phyloP scores from a whole-genome alignment of 306 rosid genomes.

The Clitoria ternatea region DNA sequence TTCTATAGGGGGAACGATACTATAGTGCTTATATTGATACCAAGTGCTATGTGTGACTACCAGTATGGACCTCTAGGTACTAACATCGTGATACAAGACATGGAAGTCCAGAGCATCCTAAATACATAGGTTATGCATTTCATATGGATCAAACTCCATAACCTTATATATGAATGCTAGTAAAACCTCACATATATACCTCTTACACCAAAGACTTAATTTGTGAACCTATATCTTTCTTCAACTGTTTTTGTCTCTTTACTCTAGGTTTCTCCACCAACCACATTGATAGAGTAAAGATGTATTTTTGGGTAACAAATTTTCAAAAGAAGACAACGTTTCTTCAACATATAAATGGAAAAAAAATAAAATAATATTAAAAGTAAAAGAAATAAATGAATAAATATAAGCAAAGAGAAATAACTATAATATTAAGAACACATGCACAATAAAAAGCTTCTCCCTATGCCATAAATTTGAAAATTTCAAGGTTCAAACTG shows the following conservation, averaged over 20 bases:
- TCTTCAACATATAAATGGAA: neutral
- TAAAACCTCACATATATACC: slow-evolving; percentile 47
- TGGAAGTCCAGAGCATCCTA: neutral
- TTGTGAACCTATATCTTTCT: slow-evolving; percentile 77
- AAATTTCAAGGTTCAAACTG: neutral
- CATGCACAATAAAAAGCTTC: neutral
- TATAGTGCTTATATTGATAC: no score
- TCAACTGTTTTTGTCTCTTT: slow-evolving; percentile 72
- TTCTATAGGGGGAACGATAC: no score
- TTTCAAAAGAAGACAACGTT: neutral
- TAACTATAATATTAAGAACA: neutral
- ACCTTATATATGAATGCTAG: neutral
- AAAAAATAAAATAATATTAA: neutral
- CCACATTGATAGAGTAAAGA: slow-evolving; percentile 18
- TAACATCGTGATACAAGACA: no score
- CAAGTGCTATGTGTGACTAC: no score
- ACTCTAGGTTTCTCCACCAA: slow-evolving; percentile 61
- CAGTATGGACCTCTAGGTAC: no score
- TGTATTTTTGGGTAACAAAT: slow-evolving; percentile 1
- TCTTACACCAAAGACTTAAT: slow-evolving; percentile 75
- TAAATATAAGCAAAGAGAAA: neutral
- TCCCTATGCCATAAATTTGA: neutral
- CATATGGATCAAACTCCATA: neutral
- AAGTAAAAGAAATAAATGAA: neutral
- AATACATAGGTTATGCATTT: neutral